Evolutionary conservation across 768 basidiomycete species (phyloP).

Genomic region (Kwoniella dejecticola): DNA sequence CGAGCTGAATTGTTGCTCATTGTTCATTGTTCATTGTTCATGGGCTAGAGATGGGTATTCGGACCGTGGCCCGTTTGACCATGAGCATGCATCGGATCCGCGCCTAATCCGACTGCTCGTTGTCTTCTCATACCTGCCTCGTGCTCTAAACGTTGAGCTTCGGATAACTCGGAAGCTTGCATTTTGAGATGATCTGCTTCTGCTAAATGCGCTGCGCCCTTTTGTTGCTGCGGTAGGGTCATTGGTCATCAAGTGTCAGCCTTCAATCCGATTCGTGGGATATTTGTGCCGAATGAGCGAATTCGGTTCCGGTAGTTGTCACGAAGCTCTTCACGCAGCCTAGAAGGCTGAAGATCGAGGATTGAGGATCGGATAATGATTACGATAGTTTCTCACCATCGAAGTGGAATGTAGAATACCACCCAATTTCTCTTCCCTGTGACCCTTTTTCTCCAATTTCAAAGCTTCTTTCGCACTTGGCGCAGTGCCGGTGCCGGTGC

Average conservation of each 20-base stretch:
- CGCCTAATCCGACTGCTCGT: conserved; percentile 33
- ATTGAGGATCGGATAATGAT: too few species aligned
- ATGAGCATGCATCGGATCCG: conserved; percentile 28
- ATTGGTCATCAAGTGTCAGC: too few species aligned
- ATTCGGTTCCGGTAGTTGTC: not conserved
- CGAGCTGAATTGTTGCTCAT: too few species aligned
- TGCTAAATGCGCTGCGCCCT: conserved; percentile 22
- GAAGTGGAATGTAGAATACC: conserved; percentile 19
- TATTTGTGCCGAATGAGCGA: too few species aligned
- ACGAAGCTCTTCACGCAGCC: not conserved
- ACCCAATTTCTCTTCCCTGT: conserved; percentile 24
- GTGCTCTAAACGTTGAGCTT: conserved; percentile 31
- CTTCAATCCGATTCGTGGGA: too few species aligned
- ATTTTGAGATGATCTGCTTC: conserved; percentile 30
- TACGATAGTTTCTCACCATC: too few species aligned
- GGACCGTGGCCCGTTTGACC: conserved; percentile 23
- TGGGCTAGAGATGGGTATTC: not conserved
- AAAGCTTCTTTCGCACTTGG: conserved; percentile 21
- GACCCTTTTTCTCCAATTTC: conserved; percentile 26
- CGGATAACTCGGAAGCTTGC: conserved; percentile 32
- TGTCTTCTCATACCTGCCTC: conserved; percentile 34
- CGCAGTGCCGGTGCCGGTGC: conserved; percentile 3
- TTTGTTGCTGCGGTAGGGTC: too few species aligned
- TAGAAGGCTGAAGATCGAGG: not conserved
- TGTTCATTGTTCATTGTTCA: too few species aligned